Evolutionary conservation across 2,329 filamentous ascomycete species (phyloP).

Genomic region (Fusarium succisae): DNA sequence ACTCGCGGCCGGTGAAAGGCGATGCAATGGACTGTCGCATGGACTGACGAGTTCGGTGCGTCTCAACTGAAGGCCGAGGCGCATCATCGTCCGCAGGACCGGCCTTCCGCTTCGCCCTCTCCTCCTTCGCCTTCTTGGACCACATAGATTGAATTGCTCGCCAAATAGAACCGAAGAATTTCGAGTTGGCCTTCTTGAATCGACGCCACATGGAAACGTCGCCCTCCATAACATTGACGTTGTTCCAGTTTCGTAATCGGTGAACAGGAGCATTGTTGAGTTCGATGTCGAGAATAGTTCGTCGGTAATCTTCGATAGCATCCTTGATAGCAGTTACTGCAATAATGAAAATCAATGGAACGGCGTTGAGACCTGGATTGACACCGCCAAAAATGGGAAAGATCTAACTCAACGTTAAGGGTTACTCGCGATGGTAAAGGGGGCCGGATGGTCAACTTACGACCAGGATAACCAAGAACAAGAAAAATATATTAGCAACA

Average conservation of each 20-base stretch:
- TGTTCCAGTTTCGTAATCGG: conserved; percentile 85
- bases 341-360: conserved; percentile 93
- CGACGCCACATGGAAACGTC: conserved; percentile 85
- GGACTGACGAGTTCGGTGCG: conserved; percentile 47
- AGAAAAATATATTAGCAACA: conserved; percentile 97
- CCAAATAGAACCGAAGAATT: conserved; percentile 64
- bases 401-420: conserved; percentile 66
- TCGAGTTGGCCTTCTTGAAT: conserved; percentile 88
- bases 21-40: conserved; percentile 55
- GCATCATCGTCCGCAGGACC: conserved; percentile 54
- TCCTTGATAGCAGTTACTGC: conserved; percentile 91
- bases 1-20: conserved; percentile 63
- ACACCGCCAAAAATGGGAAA: conserved; percentile 95
- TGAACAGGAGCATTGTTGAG: conserved; percentile 97
- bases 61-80: conserved; percentile 66
- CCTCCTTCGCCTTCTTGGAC: conserved; percentile 61
- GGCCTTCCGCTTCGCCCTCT: conserved; percentile 58
- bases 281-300: conserved; percentile 90
- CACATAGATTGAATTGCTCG: conserved; percentile 57
- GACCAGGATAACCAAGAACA: conserved; percentile 92
- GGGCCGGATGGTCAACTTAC: conserved; percentile 65
- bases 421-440: conserved; percentile 4
- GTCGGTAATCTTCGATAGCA: conserved; percentile 91
- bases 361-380: conserved; percentile 89
- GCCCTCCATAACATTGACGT: conserved; percentile 92